These are phyloP conservation scores for Lactarius trivialis DNA, from an alignment of 768 basidiomycete genomes.

Conservation along the genomic window DNA sequence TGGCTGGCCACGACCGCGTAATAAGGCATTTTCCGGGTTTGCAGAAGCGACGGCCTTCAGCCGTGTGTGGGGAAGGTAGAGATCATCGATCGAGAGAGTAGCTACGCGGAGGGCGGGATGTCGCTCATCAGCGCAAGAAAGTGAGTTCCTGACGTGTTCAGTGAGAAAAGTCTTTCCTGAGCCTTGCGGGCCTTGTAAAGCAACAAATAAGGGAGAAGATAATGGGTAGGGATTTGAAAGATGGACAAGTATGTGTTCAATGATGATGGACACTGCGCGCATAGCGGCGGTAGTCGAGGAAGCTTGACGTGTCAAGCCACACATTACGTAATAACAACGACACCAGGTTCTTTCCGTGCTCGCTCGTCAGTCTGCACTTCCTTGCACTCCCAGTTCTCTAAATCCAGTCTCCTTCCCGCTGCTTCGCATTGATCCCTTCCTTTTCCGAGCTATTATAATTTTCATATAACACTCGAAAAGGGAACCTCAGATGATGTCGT, in stretches of 20 bases:
- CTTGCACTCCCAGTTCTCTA: not conserved
- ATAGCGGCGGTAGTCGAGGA: not conserved
- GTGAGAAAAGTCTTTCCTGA: conserved; percentile 87
- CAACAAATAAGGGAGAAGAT: conserved; percentile 66
- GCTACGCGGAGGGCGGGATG: conserved; percentile 46
- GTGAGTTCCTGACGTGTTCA: conserved; percentile 40
- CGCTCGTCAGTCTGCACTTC: not conserved
- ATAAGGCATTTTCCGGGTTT: conserved; percentile 55
- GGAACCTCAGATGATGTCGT: conserved; percentile 20
- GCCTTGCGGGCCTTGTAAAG: conserved; percentile 90
- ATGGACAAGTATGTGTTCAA: conserved; percentile 35
- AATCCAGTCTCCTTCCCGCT: not conserved
- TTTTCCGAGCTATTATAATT: conserved; percentile 1
- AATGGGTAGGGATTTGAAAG: conserved; percentile 26
- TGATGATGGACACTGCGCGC: conserved; percentile 34
- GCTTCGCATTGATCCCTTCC: not conserved
- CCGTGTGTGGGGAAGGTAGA: conserved; percentile 70
- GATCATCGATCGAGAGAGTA: conserved; percentile 73
- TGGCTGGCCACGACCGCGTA: conserved; percentile 83
- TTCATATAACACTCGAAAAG: conserved; percentile 9
- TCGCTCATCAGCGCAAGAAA: conserved; percentile 33
- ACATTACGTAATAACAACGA: not conserved
- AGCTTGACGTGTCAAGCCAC: not conserved
- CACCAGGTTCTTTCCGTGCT: not conserved
- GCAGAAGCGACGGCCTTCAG: conserved; percentile 49